Conservation (phyloP, 441 rosid genomes). For the Gossypium aridum region DNA sequence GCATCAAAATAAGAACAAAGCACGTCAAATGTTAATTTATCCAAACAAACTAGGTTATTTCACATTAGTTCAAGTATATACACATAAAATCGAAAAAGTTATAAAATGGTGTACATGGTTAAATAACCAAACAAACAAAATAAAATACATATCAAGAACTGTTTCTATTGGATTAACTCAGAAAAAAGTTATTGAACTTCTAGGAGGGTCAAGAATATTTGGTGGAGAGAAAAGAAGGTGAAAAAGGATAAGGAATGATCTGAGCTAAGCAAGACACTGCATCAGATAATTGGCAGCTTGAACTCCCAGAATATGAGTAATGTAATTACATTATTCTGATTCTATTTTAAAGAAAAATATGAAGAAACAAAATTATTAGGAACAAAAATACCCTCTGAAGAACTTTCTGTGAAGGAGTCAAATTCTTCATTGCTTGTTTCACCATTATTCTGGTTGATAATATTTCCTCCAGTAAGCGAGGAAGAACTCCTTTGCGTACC, state of each 20-base stretch:
- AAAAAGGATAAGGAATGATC: not conserved
- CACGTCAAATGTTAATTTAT: not conserved
- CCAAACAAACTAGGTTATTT: not conserved
- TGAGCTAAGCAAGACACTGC: slow-evolving; percentile 1
- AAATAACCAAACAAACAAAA: not conserved
- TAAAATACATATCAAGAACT: not conserved
- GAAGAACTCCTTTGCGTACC: slow-evolving; percentile 80
- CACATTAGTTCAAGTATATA: not conserved
- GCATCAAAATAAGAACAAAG: not conserved
- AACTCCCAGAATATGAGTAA: slow-evolving; percentile 4
- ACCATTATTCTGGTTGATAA: slow-evolving; percentile 94
- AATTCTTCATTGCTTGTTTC: slow-evolving; percentile 86
- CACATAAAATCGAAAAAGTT: not conserved
- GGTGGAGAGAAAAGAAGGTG: not conserved
- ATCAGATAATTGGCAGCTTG: not conserved
- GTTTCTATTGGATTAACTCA: not conserved
- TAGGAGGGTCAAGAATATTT: not conserved
- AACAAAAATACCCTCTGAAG: slow-evolving; percentile 69
- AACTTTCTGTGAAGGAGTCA: slow-evolving; percentile 71
- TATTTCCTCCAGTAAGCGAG: slow-evolving; percentile 92
- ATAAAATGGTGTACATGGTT: not conserved
- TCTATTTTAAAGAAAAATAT: not conserved
- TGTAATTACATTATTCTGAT: not conserved
- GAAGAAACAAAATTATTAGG: not conserved
- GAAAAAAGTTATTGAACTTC: not conserved